Evolutionary conservation across 192 early-diverging fungal genomes (phyloP).

Genomic region (Coemansia sp.): DNA sequence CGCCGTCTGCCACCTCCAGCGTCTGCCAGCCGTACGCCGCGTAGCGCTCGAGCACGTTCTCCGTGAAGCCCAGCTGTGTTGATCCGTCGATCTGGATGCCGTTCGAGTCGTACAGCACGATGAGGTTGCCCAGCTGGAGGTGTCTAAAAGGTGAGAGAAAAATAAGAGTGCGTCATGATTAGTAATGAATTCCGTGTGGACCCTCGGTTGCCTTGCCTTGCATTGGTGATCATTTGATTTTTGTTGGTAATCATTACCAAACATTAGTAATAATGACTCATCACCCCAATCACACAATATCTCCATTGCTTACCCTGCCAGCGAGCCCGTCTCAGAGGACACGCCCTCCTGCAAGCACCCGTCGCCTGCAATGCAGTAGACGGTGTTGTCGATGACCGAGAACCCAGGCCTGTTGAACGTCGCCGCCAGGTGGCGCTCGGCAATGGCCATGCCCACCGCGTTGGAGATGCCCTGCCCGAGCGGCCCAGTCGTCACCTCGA

Average conservation of each 20-base stretch:
- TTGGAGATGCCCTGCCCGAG: conserved; percentile 93
- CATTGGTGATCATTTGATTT: too few relatives aligned
- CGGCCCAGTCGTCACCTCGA: conserved; percentile 98
- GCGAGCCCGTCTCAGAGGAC: conserved; percentile 84
- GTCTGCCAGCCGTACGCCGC: conserved; percentile 96
- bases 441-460: conserved; percentile 92
- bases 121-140: conserved; percentile 90
- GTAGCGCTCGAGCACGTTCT: conserved; percentile 87
- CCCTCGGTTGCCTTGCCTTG: not conserved
- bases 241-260: too few relatives aligned
- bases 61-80: conserved; percentile 85
- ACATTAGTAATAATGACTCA: too few relatives aligned
- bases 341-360: conserved; percentile 99
- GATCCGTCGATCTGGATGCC: conserved; percentile 94
- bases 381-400: conserved; percentile 85
- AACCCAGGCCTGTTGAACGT: conserved; percentile 91
- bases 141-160: conserved; percentile 59
- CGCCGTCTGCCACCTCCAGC: conserved; percentile 74
- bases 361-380: conserved; percentile 86
- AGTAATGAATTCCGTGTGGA: not conserved
- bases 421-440: conserved; percentile 85
- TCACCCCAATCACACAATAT: conserved; percentile 12
- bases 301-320: conserved; percentile 75
- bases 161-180: conserved; percentile 30
- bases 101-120: conserved; percentile 96